These are phyloP conservation scores for Teunomyces panamensis DNA, from an alignment of 805 yeast species.

Conservation along the genomic window DNA sequence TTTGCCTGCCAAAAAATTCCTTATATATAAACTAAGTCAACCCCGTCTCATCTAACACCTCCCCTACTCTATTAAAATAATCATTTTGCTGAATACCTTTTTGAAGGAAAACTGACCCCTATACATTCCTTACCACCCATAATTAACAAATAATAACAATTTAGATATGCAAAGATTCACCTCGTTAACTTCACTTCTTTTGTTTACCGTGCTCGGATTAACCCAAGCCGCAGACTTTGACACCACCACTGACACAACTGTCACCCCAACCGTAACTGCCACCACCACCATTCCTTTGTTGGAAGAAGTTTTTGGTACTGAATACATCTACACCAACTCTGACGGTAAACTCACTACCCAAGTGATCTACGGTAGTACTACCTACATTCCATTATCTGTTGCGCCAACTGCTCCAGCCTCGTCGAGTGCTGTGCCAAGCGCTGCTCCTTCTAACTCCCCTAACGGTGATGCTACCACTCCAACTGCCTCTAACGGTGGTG, in stretches of 20 bases:
- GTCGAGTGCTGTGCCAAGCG: slow-evolving; percentile 5
- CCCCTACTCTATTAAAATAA: too few species aligned
- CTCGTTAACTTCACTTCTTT: slow-evolving; percentile 1
- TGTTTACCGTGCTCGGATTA: slow-evolving; percentile 7
- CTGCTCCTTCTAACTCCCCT: slow-evolving; percentile 5
- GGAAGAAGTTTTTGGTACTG: slow-evolving; percentile 26
- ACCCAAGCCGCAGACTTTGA: slow-evolving; percentile 10
- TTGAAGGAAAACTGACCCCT: neutral
- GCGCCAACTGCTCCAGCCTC: slow-evolving; percentile 5
- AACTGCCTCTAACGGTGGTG: neutral
- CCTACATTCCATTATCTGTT: neutral
- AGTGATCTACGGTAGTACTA: slow-evolving; percentile 17
- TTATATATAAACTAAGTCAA: neutral
- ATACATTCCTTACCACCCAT: neutral
- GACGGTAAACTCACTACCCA: slow-evolving; percentile 30
- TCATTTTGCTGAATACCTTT: neutral
- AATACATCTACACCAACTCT: slow-evolving; percentile 28
- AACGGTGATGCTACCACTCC: neutral
- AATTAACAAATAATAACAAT: neutral
- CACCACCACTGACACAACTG: slow-evolving; percentile 23
- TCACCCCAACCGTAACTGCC: slow-evolving; percentile 25
- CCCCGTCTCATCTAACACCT: neutral
- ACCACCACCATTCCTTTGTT: slow-evolving; percentile 26
- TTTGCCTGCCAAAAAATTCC: neutral
- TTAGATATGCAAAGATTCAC: neutral